phyloP scores from a whole-genome alignment of 345 rosid genomes.

The Odontarrhena argentea region DNA sequence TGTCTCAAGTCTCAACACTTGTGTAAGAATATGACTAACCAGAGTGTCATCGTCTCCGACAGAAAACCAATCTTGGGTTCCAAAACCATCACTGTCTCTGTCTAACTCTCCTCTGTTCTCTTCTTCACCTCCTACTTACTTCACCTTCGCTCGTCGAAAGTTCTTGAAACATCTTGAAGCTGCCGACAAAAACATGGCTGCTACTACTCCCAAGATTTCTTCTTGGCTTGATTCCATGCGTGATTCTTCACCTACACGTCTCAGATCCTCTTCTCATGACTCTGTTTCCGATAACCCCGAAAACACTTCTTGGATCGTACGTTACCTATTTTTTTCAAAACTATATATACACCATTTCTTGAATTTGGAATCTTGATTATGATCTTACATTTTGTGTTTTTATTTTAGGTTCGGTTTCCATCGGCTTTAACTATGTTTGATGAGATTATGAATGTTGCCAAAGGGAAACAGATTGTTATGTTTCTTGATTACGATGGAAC shows the following conservation, averaged over 20 bases:
- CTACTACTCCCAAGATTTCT: slow-evolving; percentile 42
- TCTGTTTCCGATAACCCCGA: slow-evolving; percentile 45
- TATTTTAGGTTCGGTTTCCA: slow-evolving; percentile 64
- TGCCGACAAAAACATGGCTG: slow-evolving; percentile 38
- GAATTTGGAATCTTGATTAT: slow-evolving; percentile 19
- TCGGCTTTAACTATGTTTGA: slow-evolving; percentile 81
- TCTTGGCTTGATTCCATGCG: slow-evolving; percentile 85
- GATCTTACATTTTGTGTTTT: not conserved
- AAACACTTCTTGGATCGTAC: slow-evolving; percentile 65
- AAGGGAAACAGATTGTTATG: slow-evolving; percentile 88
- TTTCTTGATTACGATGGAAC: slow-evolving; percentile 97
- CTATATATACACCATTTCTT: not conserved
- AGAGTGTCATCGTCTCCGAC: slow-evolving; percentile 66
- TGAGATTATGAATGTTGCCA: slow-evolving; percentile 57
- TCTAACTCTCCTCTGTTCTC: slow-evolving; percentile 47
- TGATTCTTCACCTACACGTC: slow-evolving; percentile 84
- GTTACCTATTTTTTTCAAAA: no score
- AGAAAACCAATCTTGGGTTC: slow-evolving; percentile 46
- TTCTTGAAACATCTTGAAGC: slow-evolving; percentile 52
- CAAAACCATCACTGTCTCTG: slow-evolving; percentile 45
- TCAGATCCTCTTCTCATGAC: slow-evolving; percentile 49
- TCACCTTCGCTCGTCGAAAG: slow-evolving; percentile 45
- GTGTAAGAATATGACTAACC: slow-evolving; percentile 60
- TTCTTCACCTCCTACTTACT: slow-evolving; percentile 44
- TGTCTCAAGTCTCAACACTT: slow-evolving; percentile 29